Percentiles rank a stretch among this genome's conserved stretches.
These are phyloP conservation scores for Exophiala spinifera DNA, from an alignment of 2,329 filamentous ascomycete species.

Conservation along the genomic window DNA sequence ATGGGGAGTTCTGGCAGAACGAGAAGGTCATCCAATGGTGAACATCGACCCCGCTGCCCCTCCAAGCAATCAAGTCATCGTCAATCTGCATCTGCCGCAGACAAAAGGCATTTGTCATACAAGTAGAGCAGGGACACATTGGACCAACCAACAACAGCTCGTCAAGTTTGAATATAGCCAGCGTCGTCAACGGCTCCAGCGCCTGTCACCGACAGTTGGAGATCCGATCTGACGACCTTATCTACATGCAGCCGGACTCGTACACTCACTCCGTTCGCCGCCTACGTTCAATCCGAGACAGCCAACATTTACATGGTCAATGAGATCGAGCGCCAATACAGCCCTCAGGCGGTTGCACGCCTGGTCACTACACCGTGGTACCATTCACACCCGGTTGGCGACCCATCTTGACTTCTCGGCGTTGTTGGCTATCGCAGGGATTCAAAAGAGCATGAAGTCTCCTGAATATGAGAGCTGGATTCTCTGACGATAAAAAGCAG, in stretches of 20 bases:
- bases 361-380: constrained; percentile 47
- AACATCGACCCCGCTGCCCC: background rate
- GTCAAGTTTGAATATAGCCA: no score
- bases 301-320: constrained; percentile 52
- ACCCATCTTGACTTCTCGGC: constrained; percentile 21
- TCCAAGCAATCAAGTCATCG: background rate
- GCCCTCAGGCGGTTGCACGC: constrained; percentile 43
- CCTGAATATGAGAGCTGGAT: constrained; percentile 22
- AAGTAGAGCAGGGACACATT: no score
- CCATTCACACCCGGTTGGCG: constrained; percentile 36
- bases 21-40: constrained; percentile 33
- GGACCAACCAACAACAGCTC: no score
- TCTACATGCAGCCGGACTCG: constrained; percentile 36
- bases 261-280: constrained; percentile 34
- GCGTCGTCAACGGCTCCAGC: constrained; percentile 46
- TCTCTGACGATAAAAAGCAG: constrained; percentile 22
- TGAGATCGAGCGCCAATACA: constrained; percentile 50
- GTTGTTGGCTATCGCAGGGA: constrained; percentile 17
- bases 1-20: constrained; percentile 41
- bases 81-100: background rate
- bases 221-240: constrained; percentile 40
- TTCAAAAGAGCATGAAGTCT: constrained; percentile 32
- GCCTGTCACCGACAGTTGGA: constrained; percentile 40
- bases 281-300: constrained; percentile 51
- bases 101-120: no score